phyloP scores from a whole-genome alignment of 371 early-diverging fungal species.

The Mucor plumbeus region DNA sequence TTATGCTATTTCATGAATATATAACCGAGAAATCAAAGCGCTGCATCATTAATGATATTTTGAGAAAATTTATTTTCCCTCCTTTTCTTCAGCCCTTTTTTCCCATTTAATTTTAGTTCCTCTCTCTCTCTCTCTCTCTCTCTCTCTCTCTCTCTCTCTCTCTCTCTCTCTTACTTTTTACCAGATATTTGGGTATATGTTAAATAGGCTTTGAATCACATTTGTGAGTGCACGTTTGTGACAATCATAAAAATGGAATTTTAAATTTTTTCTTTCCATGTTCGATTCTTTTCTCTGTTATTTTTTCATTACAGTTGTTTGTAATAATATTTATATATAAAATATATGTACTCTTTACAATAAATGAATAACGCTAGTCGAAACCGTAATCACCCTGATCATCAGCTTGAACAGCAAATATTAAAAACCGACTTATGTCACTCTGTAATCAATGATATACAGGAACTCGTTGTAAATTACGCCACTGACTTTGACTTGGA shows the following conservation, averaged over 20 bases:
- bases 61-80: too few species aligned
- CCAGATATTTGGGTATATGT: neutral
- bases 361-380: slow-evolving; percentile 30
- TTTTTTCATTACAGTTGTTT: neutral
- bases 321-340: neutral
- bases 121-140: too few species aligned
- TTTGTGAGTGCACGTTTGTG: neutral
- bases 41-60: too few species aligned
- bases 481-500: slow-evolving; percentile 37
- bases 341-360: slow-evolving; percentile 6
- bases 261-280: slow-evolving; percentile 2
- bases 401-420: slow-evolving; percentile 43
- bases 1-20: too few species aligned
- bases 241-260: slow-evolving; percentile 7
- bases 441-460: slow-evolving; percentile 34
- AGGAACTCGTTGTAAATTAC: slow-evolving; percentile 26
- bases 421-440: slow-evolving; percentile 37
- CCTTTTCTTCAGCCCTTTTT: too few species aligned
- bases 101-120: neutral
- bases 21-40: too few species aligned
- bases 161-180: neutral
- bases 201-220: too few species aligned
- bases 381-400: slow-evolving; percentile 42
- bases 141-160: neutral
- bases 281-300: slow-evolving; percentile 6